Base-by-base conservation (phyloP, 768 basidiomycete genomes). In the Trametes villosa region DNA sequence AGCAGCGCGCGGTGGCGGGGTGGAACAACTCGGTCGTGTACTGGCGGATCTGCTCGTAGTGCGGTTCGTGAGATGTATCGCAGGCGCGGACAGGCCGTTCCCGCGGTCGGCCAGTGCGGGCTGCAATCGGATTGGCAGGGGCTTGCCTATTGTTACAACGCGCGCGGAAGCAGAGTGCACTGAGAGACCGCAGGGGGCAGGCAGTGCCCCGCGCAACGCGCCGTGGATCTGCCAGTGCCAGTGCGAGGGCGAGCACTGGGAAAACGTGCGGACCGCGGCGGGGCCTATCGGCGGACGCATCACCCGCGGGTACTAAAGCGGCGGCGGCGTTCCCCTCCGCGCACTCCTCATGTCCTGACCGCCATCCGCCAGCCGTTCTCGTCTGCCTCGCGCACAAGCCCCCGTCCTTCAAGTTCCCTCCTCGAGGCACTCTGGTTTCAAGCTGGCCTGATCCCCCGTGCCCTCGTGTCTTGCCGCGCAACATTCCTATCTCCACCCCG, bases 1-100 rank as follows among this genome's bases (percentile, higher is more conserved):
- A 89, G 71, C 91, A 92, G 69, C 73, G 75, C 47, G 83, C 81
- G 17, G 79, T 83, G 9, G 81, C 83, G 26, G 89, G 91, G n/a
- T 81, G 80, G 67, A 81, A 82, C 26, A 86, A 76, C 66, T 89
- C 85, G 62, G 74, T 83, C 48, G 79, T 92, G 1, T 92, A 91
- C 67, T 92, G 91, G 91, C 85, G 79, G 76, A 80, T 85, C 48
- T 66, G 65, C 61, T 65, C 44, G 59, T 64, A 45, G 40, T 13
- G 18, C 31, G 7, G 59, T 36, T 4, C 31, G 56, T 40, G 56
- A 20, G 46, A 49, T 50, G 53, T 49, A 29, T 42, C 46, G 55
- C 44, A 52, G 33, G 45, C 29, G n/a, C 13, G 47, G 47, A 29
- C 31, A 41, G 38, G 56, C 27, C 42, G 22, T 48, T 49, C 47